Evolutionary conservation across 371 early-diverging fungal genomes (phyloP).

Genomic region (Mortierella sp.): DNA sequence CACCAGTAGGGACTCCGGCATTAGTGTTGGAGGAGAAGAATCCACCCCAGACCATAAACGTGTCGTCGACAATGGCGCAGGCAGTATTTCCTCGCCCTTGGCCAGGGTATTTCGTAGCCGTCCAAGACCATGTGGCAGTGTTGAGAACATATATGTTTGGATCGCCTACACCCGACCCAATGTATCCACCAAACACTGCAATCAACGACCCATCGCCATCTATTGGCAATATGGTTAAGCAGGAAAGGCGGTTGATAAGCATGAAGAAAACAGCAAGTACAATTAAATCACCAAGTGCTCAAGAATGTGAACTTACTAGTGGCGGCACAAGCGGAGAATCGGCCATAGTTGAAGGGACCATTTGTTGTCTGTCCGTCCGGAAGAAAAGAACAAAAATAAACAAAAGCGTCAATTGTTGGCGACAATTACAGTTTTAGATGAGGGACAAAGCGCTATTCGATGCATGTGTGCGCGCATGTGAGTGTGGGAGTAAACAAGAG

Average conservation of each 20-base stretch:
- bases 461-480: background rate
- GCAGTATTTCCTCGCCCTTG: conserved; percentile 41
- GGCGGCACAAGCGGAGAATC: conserved; percentile 38
- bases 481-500: background rate
- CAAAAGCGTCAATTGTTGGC: background rate
- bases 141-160: conserved; percentile 33
- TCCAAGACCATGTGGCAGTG: conserved; percentile 51
- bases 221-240: background rate
- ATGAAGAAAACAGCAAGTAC: background rate
- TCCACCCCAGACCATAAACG: conserved; percentile 49
- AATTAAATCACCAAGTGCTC: background rate
- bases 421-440: background rate
- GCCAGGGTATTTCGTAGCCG: conserved; percentile 9
- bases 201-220: conserved; percentile 41
- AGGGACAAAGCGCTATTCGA: background rate
- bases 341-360: conserved; percentile 31
- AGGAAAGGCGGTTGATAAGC: background rate
- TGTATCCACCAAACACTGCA: conserved; percentile 44
- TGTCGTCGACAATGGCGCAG: conserved; percentile 40
- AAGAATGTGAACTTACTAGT: conserved; percentile 33
- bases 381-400: background rate
- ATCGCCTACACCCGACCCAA: conserved; percentile 17
- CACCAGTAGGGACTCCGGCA: conserved; percentile 17
- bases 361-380: conserved; percentile 28
- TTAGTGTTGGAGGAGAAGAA: conserved; percentile 27